Base-by-base conservation (phyloP, 2,329 filamentous ascomycete genomes). In the Colletotrichum sidae region DNA sequence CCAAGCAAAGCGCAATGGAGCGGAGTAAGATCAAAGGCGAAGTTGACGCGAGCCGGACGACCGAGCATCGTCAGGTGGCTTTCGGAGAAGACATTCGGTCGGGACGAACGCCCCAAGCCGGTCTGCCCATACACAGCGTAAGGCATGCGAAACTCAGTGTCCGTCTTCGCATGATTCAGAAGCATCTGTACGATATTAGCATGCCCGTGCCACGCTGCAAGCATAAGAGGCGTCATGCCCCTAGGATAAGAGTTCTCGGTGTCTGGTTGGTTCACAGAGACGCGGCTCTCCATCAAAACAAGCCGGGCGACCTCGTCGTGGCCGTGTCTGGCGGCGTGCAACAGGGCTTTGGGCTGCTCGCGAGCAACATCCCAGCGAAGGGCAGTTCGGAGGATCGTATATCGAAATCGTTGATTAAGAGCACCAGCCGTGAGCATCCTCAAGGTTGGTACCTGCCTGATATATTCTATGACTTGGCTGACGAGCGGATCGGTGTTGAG, bases 341-440 rank as follows among this genome's bases (percentile, higher is more conserved):
- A 49, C 47, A 60, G 10, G 38, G 60, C 60, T 11, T 12, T 11
- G 2, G 60, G 55, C 17, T 60, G 44, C 34, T 54, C 49, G 49
- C 55, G 49, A 1, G 1, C 3, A 2, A 56, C 55, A 13, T 64
- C 60, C 60, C 55, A 60, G 2, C 38, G 50, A 17, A 64, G 60
- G 11, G 55, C 42, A 33, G 47, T 39, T 1, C 9, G n/a, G 12
- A 47, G 38, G 33, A 54, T 60, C 2, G 2, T 47, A 5, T 37
- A 15, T 11, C 45, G 50, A 13, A 60, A 65, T 10, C 35, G 45
- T 4, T 39, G 35, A 17, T 25, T 39, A 5, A 60, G 50, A 33
- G 44, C 60, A 11, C 61, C 49, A 6, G 61, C 61, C 12, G 45
- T 42, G 15, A 65, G 44, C 61, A 65, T 50, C 33, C 34, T 17